These are phyloP conservation scores for Vanderwaltozyma yarrowii DNA, from an alignment of 805 yeast species.

Conservation along the genomic window DNA sequence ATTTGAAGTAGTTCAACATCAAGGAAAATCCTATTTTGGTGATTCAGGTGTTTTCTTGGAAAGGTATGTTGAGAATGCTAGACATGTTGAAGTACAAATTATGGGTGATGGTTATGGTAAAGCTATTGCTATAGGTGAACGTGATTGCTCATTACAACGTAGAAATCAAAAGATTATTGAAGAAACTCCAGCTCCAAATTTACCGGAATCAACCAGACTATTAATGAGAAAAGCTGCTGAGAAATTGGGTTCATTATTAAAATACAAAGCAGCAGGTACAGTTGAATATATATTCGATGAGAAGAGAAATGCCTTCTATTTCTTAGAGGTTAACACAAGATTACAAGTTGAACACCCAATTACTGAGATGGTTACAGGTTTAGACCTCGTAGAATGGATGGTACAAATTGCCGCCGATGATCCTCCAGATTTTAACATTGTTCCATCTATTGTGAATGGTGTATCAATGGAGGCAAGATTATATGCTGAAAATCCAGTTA, in stretches of 20 bases:
- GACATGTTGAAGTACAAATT: constrained; percentile 95
- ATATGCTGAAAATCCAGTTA: constrained; percentile 95
- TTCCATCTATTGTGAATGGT: constrained; percentile 49
- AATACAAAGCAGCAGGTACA: constrained; percentile 95
- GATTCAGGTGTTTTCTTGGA: constrained; percentile 94
- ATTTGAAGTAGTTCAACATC: constrained; percentile 85
- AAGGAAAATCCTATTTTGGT: constrained; percentile 86
- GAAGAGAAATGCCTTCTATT: constrained; percentile 78
- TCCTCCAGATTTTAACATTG: constrained; percentile 58
- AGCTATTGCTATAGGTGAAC: constrained; percentile 91
- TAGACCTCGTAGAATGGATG: constrained; percentile 98
- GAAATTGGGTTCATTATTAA: constrained; percentile 67
- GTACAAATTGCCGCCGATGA: constrained; percentile 78
- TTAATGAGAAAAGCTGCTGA: constrained; percentile 79
- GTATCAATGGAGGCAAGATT: constrained; percentile 95
- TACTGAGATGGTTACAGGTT: constrained; percentile 89
- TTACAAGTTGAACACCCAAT: constrained; percentile 97
- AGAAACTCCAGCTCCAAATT: constrained; percentile 95
- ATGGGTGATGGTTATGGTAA: constrained; percentile 92
- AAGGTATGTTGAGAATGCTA: constrained; percentile 86
- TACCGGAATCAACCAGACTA: constrained; percentile 68
- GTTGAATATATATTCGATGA: constrained; percentile 92
- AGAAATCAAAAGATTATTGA: constrained; percentile 94
- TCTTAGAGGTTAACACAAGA: constrained; percentile 92
- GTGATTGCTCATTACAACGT: constrained; percentile 96